Evolutionary conservation across 345 rosid genomes (phyloP).

Genomic region (Eucalyptus cloeziana): DNA sequence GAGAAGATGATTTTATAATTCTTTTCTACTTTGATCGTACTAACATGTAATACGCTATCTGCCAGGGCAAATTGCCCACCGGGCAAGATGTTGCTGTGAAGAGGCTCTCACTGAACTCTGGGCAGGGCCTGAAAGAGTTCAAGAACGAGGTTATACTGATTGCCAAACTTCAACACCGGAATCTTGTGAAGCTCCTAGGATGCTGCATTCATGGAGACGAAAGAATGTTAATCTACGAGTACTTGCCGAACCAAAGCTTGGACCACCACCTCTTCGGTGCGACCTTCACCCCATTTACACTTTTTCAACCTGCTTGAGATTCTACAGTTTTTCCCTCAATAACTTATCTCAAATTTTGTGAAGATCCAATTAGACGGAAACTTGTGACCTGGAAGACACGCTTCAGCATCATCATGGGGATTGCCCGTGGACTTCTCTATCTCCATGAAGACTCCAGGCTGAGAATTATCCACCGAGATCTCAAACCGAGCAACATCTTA

Average conservation of each 20-base stretch:
- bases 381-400: conserved; percentile 12
- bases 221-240: conserved; percentile 54
- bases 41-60: neutral
- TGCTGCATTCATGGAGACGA: conserved; percentile 45
- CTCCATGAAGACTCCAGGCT: conserved; percentile 27
- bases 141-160: conserved; percentile 18
- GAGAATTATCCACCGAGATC: conserved; percentile 27
- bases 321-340: neutral
- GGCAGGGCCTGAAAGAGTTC: conserved; percentile 20
- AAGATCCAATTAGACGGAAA: conserved; percentile 2
- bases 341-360: neutral
- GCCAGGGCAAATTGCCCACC: conserved; percentile 1
- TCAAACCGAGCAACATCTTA: conserved; percentile 21
- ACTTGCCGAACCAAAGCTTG: conserved; percentile 49
- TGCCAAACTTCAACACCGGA: conserved; percentile 55
- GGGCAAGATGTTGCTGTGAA: conserved; percentile 21
- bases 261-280: conserved; percentile 41
- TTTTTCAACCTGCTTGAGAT: neutral
- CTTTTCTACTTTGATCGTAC: neutral
- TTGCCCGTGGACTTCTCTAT: conserved; percentile 27
- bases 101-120: conserved; percentile 6
- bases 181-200: conserved; percentile 61
- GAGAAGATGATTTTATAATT: neutral
- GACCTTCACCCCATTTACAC: neutral
- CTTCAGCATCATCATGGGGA: conserved; percentile 15